Base-by-base conservation (phyloP, 2,329 filamentous ascomycete species). In the Aspergillus sp. region DNA sequence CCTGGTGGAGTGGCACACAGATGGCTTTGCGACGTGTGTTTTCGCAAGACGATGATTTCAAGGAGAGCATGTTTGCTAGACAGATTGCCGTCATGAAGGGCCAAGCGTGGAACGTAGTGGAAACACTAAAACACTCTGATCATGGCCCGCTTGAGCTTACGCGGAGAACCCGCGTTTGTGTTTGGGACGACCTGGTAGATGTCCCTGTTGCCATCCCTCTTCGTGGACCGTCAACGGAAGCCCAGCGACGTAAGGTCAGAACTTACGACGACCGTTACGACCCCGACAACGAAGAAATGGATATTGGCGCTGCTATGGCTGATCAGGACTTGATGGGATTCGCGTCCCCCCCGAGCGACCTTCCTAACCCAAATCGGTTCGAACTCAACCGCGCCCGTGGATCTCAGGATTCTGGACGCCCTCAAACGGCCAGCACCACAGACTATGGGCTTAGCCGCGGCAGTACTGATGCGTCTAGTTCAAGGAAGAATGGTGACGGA, bases 41-140 rank as follows among this genome's bases (percentile, higher is more conserved):
- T 73, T 88, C 91, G 64, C 86, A 96, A 71, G 95, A 99, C 73
- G 87, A 89, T 2, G 95, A 99, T 75, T 99, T 99, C 75, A 91
- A 98, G 73, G 95, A 99, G 77, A 89, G 91, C 75, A 99, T 99
- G 95, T 99, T 96, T 77, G 91, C 91, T n/a, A 87, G 91, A 64
- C 95, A 99, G 71, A 96, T 99, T 61, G 93, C 95, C 1, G 95
- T 99, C 58, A 96, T 99, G 91, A 99, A 99, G 76, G 95, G 95
- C 11, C 95, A 99, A 72, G 95, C 95, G 0, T 99, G 95, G 92
- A 99, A 99, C 71, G 95, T 99, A 0, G 95, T 99, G 4, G 95
- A 99, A 78, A 97, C 95, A 0, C 82, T 99, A 60, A 99, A 99
- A 74, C 90, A 90, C 17, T 82, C 86, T 0, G 95, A 98, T 69